Percentiles rank a stretch among this genome's conserved stretches.
These are phyloP conservation scores for Tricholoma flavovirens DNA, from an alignment of 768 basidiomycete species.

Conservation along the genomic window DNA sequence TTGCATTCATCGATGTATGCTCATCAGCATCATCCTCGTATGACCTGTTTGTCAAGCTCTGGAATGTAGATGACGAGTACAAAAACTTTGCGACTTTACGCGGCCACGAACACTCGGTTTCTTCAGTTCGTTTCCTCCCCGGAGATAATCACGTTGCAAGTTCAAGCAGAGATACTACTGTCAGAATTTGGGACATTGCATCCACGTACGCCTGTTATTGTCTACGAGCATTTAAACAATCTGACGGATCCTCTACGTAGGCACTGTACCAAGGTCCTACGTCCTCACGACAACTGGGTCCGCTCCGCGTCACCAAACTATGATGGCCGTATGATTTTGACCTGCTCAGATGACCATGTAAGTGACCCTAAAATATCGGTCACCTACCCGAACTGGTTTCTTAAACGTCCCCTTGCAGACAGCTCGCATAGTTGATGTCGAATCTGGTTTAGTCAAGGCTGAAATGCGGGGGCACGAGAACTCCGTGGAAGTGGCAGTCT, in stretches of 20 bases:
- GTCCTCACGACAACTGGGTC: slow-evolving; percentile 66
- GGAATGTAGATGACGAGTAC: slow-evolving; percentile 22
- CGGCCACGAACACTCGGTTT: slow-evolving; percentile 73
- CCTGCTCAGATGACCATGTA: slow-evolving; percentile 67
- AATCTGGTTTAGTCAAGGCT: slow-evolving; percentile 55
- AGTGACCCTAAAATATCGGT: slow-evolving; percentile 5
- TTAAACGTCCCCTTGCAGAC: slow-evolving; percentile 38
- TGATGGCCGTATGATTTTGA: slow-evolving; percentile 55
- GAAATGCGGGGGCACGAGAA: slow-evolving; percentile 72
- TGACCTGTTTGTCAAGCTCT: slow-evolving; percentile 38
- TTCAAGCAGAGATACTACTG: slow-evolving; percentile 65
- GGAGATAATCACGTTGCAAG: slow-evolving; percentile 60
- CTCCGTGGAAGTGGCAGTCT: slow-evolving; percentile 60
- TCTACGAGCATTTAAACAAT: not conserved
- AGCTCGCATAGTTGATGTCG: slow-evolving; percentile 53
- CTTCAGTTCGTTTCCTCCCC: slow-evolving; percentile 63
- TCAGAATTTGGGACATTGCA: slow-evolving; percentile 65
- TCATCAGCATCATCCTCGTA: slow-evolving; percentile 17
- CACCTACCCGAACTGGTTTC: not conserved
- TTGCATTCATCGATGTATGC: not conserved
- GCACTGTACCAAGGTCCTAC: slow-evolving; percentile 59
- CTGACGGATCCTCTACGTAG: slow-evolving; percentile 23
- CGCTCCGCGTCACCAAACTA: slow-evolving; percentile 39
- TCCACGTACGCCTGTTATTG: slow-evolving; percentile 41
- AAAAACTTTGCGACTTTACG: slow-evolving; percentile 32